Conservation (phyloP, 306 rosid species). For the Quercus gilva region DNA sequence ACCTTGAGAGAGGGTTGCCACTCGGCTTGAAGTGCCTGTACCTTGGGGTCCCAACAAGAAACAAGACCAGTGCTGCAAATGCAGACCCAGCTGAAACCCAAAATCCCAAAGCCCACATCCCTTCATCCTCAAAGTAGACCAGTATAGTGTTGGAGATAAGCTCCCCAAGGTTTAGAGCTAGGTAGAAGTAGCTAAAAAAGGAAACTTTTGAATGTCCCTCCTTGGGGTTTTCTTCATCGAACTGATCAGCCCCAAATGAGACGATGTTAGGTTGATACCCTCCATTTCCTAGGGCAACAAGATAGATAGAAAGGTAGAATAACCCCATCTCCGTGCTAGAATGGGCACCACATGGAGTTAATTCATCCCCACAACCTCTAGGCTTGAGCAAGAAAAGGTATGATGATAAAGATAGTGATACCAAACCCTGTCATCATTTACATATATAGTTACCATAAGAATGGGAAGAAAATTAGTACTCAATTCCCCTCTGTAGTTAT, state of each 20-base stretch:
- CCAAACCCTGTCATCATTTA: constrained; percentile 60
- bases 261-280: constrained; percentile 96
- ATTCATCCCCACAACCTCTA: constrained; percentile 72
- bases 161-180: constrained; percentile 87
- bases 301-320: constrained; percentile 89
- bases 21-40: constrained; percentile 89
- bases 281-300: constrained; percentile 88
- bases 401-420: constrained; percentile 67
- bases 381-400: constrained; percentile 80
- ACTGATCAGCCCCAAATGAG: constrained; percentile 97
- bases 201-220: constrained; percentile 82
- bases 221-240: constrained; percentile 69
- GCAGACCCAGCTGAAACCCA: constrained; percentile 88
- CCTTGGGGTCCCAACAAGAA: constrained; percentile 76
- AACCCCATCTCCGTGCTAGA: constrained; percentile 58
- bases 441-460: constrained; percentile 1
- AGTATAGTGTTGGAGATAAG: constrained; percentile 95
- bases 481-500: background rate
- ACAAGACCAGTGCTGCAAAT: constrained; percentile 73
- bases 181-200: constrained; percentile 97
- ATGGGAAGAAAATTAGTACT: background rate
- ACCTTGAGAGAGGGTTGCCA: constrained; percentile 89
- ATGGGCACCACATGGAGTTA: constrained; percentile 58
- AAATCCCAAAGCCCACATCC: constrained; percentile 90
- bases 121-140: constrained; percentile 84